Evolutionary conservation across 306 rosid genomes (phyloP), one percentile per base, ranked within the genome.

Genomic region (Benincasa hispida): DNA sequence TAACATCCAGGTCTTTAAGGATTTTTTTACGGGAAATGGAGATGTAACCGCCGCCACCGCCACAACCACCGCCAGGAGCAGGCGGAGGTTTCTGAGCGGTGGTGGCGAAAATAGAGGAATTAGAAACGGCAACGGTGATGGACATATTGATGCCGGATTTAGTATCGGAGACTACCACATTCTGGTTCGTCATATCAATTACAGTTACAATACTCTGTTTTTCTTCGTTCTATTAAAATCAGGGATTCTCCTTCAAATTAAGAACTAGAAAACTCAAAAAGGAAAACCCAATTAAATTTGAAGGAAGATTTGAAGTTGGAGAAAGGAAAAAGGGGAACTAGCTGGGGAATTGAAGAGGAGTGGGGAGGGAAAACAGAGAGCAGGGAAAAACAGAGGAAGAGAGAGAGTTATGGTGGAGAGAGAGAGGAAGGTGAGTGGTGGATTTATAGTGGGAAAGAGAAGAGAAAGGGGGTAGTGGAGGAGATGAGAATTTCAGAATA

Each of bases 161-260:
- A 0, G 84, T 7, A 1, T 89, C 87, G 6, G 89, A 60, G 67
- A 86, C 77, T 28, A 84, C 41, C 86, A 88, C 93, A 88, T 92
- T 91, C 83, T 89, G 90, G 77, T 86, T 93, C 54, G 95, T 92
- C 99, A 94, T 93, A 37, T 73, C 73, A 28, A 21, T 37, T 32
- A 30, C 69, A 62, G 3, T 10, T 14, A 28, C 1, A n/a, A 21
- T 21, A 22, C 39, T 70, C 24, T 41, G 32, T 48, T 32, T 62
- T 50, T 17, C 0, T 50, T 17, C 0, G 50, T 45, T 5, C 1
- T 50, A 50, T 17, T 50, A 15, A 50, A 50, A 50, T 50, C 1
- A 9, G 55, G 2, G 19, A 15, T 5, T 50, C 7, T 50, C 21
- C 55, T 50, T 17, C 6, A 50, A 50, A 61, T 61, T 32, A 24